Conservation (phyloP, 495 filamentous ascomycete genomes). For the Emericellopsis terricola region DNA sequence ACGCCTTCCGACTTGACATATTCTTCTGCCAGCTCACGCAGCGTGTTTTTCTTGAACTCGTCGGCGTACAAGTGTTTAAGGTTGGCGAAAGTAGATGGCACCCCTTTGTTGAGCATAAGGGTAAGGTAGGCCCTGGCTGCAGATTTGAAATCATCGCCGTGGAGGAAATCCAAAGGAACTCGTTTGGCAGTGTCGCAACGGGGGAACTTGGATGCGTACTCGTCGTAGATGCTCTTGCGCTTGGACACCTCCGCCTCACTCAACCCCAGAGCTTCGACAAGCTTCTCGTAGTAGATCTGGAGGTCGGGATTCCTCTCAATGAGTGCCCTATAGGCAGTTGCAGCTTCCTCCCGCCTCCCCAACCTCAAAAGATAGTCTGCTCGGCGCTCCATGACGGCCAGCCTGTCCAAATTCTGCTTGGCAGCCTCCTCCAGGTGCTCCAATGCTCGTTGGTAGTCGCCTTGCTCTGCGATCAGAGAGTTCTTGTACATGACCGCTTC, state of each 20-base stretch:
- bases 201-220: slow-evolving; percentile 62
- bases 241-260: slow-evolving; percentile 37
- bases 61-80: slow-evolving; percentile 81
- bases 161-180: slow-evolving; percentile 77
- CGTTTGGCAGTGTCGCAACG: slow-evolving; percentile 71
- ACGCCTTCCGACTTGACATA: slow-evolving; percentile 27
- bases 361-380: slow-evolving; percentile 73
- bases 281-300: slow-evolving; percentile 63
- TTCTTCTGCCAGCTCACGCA: slow-evolving; percentile 61
- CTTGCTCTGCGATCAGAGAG: slow-evolving; percentile 73
- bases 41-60: slow-evolving; percentile 50
- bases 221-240: slow-evolving; percentile 56
- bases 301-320: slow-evolving; percentile 80
- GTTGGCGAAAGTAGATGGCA: slow-evolving; percentile 91
- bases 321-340: slow-evolving; percentile 59
- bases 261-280: slow-evolving; percentile 51
- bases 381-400: slow-evolving; percentile 76
- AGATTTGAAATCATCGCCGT: slow-evolving; percentile 61
- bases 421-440: slow-evolving; percentile 66
- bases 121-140: slow-evolving; percentile 68
- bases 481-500: slow-evolving; percentile 96
- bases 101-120: slow-evolving; percentile 84
- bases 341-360: slow-evolving; percentile 62
- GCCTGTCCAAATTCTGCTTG: slow-evolving; percentile 64
- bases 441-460: slow-evolving; percentile 61